Base-by-base conservation (phyloP, 768 basidiomycete genomes). In the Pleurotus giganteus region DNA sequence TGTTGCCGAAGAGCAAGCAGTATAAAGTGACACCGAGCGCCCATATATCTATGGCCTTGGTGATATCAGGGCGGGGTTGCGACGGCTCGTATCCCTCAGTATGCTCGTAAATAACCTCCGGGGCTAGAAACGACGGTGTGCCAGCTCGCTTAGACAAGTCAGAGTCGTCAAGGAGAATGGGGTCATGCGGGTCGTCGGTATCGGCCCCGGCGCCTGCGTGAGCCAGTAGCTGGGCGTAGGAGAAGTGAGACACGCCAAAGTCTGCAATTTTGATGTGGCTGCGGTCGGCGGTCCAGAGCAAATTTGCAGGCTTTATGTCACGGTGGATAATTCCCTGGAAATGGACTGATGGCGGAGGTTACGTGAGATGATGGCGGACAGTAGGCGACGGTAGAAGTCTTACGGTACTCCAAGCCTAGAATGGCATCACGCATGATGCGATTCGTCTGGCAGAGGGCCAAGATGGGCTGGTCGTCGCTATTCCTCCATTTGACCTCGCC, bases 271-370 rank as follows among this genome's bases (percentile, higher is more conserved):
- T 99, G 72, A 98, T 95, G 55, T 82, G 83, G 56, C 83, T 82
- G 51, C 91, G 86, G 73, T 96, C 90, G 24, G 80, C 79, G 2
- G 89, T 89, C 86, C 91, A 94, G 26, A 99, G 80, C 21, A 99
- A 84, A 70, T 99, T 99, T 43, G 94, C 92, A 24, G 97, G 97
- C 67, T 99, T 99, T 75, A 99, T 98, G 73, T 99, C 97, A 55
- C 97, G 91, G 72, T 99, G 97, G 47, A 99, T 98, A 69, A 99
- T 98, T 21, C 96, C 97, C 66, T 98, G 94, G 64, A 89, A 84
- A 67, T 99, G 97, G 1, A 99, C 96, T 98, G 65, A n/a, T 54
- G 50, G 51, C 28, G 53, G 13, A 47, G 9, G 12, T 28, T 57
- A 31, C 57, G 62, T 53, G 39, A 51, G 56, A 37, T 55, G 32